Evolutionary conservation across 78 protist genomes (phyloP).

Genomic region (Emiliania huxleyi): DNA sequence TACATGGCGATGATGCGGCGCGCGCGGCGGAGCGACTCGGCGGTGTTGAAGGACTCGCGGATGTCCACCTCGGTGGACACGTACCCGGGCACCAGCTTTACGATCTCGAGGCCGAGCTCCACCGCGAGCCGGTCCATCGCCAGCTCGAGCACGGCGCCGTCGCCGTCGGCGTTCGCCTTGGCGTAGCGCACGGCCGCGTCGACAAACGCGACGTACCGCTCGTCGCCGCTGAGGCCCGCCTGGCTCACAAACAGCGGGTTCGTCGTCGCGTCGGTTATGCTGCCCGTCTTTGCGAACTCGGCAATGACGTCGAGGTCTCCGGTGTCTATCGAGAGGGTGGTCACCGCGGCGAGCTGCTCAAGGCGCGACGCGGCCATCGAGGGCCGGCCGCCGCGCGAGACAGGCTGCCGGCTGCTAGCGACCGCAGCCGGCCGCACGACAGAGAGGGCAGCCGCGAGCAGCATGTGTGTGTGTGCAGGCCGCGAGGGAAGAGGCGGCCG

Average conservation of each 20-base stretch:
- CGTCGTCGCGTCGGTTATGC: constrained; percentile 34
- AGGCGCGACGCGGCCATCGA: too few species aligned
- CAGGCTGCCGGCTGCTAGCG: too few species aligned
- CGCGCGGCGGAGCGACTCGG: constrained; percentile 31
- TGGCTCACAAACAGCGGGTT: constrained; percentile 36
- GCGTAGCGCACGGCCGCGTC: constrained; percentile 43
- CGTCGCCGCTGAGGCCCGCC: constrained; percentile 42
- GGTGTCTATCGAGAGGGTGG: constrained; percentile 31
- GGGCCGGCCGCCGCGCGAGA: too few species aligned
- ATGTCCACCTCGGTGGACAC: constrained; percentile 28
- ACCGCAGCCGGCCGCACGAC: too few species aligned
- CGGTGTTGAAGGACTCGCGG: constrained; percentile 27
- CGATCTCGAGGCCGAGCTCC: constrained; percentile 29
- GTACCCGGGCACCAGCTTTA: constrained; percentile 9
- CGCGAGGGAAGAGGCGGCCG: too few species aligned
- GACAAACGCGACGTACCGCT: constrained; percentile 10
- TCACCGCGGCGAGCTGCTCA: constrained; percentile 34
- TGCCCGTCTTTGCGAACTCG: not conserved
- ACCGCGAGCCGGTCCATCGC: constrained; percentile 55
- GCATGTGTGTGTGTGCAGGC: too few species aligned
- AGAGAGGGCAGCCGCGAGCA: too few species aligned
- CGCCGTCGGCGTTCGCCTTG: not conserved
- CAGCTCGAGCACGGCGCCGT: not conserved
- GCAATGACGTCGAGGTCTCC: constrained; percentile 4
- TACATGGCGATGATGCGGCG: constrained; percentile 43